Percentiles rank a stretch among this genome's conserved stretches.
phyloP scores from a whole-genome alignment of 2,329 filamentous ascomycete genomes.

The Microcyclospora pomicola region DNA sequence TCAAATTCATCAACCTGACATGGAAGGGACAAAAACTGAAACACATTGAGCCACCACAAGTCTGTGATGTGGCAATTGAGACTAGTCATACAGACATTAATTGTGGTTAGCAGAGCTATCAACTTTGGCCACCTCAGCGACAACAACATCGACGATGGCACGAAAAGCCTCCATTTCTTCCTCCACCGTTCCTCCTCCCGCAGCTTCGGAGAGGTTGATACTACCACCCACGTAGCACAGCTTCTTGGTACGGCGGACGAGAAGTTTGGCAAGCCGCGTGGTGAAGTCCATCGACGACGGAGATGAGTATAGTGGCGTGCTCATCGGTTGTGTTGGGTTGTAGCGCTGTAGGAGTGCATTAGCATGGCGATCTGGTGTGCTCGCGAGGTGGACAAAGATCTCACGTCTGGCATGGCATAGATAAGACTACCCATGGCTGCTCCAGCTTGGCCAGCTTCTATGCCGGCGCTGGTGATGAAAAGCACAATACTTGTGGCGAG shows the following conservation, averaged over 20 bases:
- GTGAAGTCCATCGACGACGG: conserved; percentile 75
- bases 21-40: too few relatives aligned
- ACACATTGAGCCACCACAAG: too few relatives aligned
- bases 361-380: background rate
- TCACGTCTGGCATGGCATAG: conserved; percentile 82
- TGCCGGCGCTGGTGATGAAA: conserved; percentile 42
- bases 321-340: conserved; percentile 47
- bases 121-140: conserved; percentile 34
- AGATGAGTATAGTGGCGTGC: conserved; percentile 64
- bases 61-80: background rate
- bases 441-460: conserved; percentile 31
- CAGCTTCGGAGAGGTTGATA: conserved; percentile 58
- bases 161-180: conserved; percentile 88
- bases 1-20: too few relatives aligned
- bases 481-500: conserved; percentile 39
- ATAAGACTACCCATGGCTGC: conserved; percentile 69
- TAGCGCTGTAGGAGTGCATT: conserved; percentile 19
- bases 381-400: conserved; percentile 7
- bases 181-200: conserved; percentile 68
- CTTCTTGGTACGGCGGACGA: conserved; percentile 56
- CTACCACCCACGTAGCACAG: conserved; percentile 89
- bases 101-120: background rate
- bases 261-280: conserved; percentile 65
- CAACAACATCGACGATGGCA: conserved; percentile 56
- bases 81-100: background rate